Percentiles rank a stretch among this genome's conserved stretches.
Conservation (phyloP, 305 asterid species). For the Rubia balearica region DNA sequence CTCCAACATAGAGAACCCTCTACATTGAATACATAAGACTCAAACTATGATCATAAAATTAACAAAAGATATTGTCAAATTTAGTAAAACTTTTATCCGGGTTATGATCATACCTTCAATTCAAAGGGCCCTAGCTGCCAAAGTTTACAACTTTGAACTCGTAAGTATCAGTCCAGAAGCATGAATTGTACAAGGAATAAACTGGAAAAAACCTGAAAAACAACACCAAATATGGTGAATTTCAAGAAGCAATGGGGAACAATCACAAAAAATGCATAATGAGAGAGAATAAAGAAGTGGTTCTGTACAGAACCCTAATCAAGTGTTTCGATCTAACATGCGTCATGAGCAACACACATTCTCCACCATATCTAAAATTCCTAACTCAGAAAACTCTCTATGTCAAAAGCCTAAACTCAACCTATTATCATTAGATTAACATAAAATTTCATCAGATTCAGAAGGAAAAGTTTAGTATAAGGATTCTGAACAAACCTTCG, state of each 20-base stretch:
- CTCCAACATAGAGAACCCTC: constrained; percentile 20
- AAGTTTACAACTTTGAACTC: constrained; percentile 12
- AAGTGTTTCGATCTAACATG: too few relatives aligned
- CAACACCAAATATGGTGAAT: background rate
- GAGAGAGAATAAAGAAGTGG: background rate
- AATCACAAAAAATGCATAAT: background rate
- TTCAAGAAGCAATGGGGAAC: background rate
- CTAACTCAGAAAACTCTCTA: too few relatives aligned
- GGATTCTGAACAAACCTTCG: too few relatives aligned
- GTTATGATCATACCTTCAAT: constrained; percentile 16
- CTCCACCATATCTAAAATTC: too few relatives aligned
- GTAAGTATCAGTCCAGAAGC: background rate
- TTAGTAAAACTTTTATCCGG: constrained; percentile 3
- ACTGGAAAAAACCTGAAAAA: background rate
- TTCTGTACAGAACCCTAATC: too few relatives aligned
- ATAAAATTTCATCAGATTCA: too few relatives aligned
- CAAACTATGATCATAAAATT: background rate
- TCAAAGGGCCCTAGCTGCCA: background rate
- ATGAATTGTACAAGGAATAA: background rate
- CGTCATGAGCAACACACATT: too few relatives aligned
- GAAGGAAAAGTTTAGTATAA: too few relatives aligned
- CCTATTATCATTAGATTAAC: too few relatives aligned
- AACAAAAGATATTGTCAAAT: constrained; percentile 11
- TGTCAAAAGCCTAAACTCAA: too few relatives aligned
- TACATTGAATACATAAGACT: background rate